Conservation (phyloP, 2,329 filamentous ascomycete genomes). For the Curvularia eragrostidis region DNA sequence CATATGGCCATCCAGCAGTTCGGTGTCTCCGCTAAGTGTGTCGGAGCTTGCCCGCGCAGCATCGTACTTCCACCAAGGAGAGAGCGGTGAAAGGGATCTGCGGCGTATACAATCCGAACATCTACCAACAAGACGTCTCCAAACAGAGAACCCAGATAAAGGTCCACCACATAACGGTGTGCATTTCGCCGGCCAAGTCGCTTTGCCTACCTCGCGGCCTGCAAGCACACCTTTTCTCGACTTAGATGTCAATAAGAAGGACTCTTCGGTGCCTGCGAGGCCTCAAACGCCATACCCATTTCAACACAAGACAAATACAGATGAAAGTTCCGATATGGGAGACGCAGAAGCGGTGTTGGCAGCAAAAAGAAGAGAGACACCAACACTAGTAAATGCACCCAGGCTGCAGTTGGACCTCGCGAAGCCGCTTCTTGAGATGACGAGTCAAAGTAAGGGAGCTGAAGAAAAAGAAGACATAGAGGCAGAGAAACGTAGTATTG, state of each 20-base stretch:
- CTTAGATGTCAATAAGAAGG: neutral
- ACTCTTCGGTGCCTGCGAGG: neutral
- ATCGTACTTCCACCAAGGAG: neutral
- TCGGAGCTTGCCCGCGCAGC: neutral
- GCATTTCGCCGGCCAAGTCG: neutral
- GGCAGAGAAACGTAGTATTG: neutral
- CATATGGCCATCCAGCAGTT: neutral
- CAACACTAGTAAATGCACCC: conserved; percentile 5
- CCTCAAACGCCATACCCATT: neutral
- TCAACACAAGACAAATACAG: neutral
- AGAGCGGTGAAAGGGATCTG: neutral
- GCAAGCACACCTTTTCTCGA: neutral
- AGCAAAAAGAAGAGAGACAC: conserved; percentile 6
- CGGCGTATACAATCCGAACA: neutral
- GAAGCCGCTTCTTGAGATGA: neutral
- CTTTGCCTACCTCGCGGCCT: neutral
- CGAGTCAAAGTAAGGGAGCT: neutral
- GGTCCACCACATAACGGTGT: neutral
- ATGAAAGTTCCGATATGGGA: neutral
- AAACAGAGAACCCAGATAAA: neutral
- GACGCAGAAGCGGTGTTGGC: neutral
- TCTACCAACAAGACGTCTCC: neutral
- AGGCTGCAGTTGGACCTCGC: conserved; percentile 6
- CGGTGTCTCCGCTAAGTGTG: neutral
- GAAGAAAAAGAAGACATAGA: neutral